Evolutionary conservation across 1,284 basidiomycete genomes (phyloP), one percentile per base, ranked within the genome.

Genomic region (Ustilago trichophora): DNA sequence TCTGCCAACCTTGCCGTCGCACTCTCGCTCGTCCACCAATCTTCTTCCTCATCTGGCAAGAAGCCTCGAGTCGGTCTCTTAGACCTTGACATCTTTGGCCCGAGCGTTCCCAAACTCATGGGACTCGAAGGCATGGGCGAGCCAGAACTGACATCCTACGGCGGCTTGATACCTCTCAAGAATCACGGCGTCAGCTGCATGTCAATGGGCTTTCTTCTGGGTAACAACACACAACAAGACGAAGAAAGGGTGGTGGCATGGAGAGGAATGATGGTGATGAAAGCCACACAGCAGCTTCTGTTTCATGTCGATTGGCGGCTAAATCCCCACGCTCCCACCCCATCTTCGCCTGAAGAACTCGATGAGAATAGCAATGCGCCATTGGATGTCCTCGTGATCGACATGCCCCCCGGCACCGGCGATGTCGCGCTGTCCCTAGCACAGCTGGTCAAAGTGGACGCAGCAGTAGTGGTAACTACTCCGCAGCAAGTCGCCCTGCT

Each of bases 201-300:
- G 95, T 96, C 93, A 3, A 98, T 98, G 88, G 95, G 94, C 0
- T 98, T 86, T 63, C 80, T 87, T 3, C 80, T 86, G 2, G 56
- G 56, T 8, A 57, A 57, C 42, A 37, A 38, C 2, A 11, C 44
- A 4, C 45, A 27, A 9, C 31, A 34, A 8, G 55, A 54, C 18
- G 64, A 60, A 29, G 58, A 62, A n/a, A 42, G 43, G 19, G 56
- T 68, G 0, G 87, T 98, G 16, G 92, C 95, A 21, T 98, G 95
- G 95, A 86, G 95, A 32, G 95, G 95, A 1, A 87, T 98, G 43
- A 98, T 98, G 95, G 96, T 98, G 2, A 94, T 96, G 84, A 98
- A 98, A 80, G 94, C 95, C 21, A 93, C 95, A 0, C 95, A 98
- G 82, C 92, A 98, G 80, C 85, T 98, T 0, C 85, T 98, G 0